Conservation (phyloP, 2,329 filamentous ascomycete genomes). For the Colletotrichum sp. region DNA sequence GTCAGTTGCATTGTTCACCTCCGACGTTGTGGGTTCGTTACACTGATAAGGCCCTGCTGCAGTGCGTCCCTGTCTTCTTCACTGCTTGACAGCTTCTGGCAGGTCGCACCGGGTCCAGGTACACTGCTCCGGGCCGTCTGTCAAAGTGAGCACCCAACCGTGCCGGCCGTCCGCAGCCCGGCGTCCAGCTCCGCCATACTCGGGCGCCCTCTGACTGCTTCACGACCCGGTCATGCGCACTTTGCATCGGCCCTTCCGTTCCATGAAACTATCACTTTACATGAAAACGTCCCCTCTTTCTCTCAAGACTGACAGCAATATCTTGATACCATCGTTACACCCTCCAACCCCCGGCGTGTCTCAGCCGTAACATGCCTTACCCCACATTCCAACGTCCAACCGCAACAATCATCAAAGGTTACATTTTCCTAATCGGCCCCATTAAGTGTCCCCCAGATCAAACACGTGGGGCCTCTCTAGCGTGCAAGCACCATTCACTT, state of each 20-base stretch:
- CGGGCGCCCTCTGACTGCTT: neutral
- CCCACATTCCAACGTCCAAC: neutral
- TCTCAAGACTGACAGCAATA: no score
- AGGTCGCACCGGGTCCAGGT: neutral
- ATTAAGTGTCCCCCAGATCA: accelerated
- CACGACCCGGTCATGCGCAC: neutral
- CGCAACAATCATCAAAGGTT: neutral
- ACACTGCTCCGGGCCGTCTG: neutral
- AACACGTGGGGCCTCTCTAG: neutral
- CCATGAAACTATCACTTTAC: neutral
- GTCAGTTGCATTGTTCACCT: neutral
- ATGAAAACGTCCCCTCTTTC: no score
- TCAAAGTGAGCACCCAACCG: accelerated
- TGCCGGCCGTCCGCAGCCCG: neutral
- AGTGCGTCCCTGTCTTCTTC: neutral
- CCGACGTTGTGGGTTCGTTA: neutral
- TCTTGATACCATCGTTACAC: neutral
- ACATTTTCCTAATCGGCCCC: neutral
- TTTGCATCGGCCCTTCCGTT: neutral
- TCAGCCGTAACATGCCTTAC: neutral
- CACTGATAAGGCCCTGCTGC: constrained; percentile 1
- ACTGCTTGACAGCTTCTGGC: neutral
- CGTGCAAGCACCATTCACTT: neutral
- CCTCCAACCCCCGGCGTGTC: neutral
- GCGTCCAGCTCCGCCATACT: accelerated